Percentiles rank a stretch among this genome's conserved stretches.
Evolutionary conservation across 768 basidiomycete species (phyloP).

Genomic region (Auricularia heimuer): DNA sequence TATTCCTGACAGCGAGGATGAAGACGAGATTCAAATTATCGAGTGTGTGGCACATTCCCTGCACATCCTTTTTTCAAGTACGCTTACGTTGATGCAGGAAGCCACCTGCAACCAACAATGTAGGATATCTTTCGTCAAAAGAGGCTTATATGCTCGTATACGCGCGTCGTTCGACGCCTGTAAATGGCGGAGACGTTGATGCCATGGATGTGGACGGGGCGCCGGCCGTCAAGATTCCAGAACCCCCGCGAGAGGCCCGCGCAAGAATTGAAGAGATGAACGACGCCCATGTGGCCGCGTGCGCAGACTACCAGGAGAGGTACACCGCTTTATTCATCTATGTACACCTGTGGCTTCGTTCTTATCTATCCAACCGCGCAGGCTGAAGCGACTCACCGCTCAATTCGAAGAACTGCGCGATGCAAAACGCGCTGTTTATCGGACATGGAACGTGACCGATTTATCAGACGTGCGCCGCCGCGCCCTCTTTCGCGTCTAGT

Average conservation of each 20-base stretch:
- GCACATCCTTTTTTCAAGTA: background rate
- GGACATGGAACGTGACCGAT: slow-evolving; percentile 45
- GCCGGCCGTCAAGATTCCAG: slow-evolving; percentile 14
- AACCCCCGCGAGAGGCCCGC: slow-evolving; percentile 47
- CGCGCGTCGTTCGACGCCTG: slow-evolving; percentile 32
- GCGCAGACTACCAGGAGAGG: slow-evolving; percentile 39
- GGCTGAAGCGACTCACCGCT: slow-evolving; percentile 19
- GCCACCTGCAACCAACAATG: background rate
- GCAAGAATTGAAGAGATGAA: slow-evolving; percentile 48
- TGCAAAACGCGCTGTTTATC: slow-evolving; percentile 52
- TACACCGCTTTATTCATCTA: slow-evolving; percentile 15
- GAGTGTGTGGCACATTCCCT: background rate
- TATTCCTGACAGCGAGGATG: background rate
- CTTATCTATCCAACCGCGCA: slow-evolving; percentile 30
- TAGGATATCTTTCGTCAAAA: slow-evolving; percentile 54
- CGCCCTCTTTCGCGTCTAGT: background rate
- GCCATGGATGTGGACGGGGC: background rate
- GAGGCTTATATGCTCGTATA: slow-evolving; percentile 97
- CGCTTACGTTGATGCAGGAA: slow-evolving; percentile 1
- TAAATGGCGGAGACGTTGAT: background rate
- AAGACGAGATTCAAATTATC: slow-evolving; percentile 12
- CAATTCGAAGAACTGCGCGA: slow-evolving; percentile 42
- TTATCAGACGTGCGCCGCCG: slow-evolving; percentile 34
- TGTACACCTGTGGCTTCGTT: slow-evolving; percentile 7
- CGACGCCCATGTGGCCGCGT: slow-evolving; percentile 41